Evolutionary conservation across 2,329 filamentous ascomycete genomes (phyloP), one percentile per base, ranked within the genome.

Genomic region (Mycosphaerella arachidis): DNA sequence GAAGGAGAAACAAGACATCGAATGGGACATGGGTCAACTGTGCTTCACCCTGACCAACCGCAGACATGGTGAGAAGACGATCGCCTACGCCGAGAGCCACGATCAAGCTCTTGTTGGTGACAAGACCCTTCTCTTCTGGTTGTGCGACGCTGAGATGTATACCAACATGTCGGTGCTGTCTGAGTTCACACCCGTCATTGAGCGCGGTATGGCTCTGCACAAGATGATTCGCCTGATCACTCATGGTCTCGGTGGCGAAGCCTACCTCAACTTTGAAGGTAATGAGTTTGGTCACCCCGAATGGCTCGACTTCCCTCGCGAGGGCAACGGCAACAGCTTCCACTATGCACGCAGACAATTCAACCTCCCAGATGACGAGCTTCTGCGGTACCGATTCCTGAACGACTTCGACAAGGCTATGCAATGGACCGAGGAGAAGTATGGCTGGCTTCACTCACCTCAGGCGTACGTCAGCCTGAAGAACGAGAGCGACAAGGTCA

Each of bases 251-350:
- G 94, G 94, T 60, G 94, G 94, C 57, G 94, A 99, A 76, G 94
- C 93, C 43, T 99, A 96, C 72, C 88, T 99, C 56, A 99, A 97
- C 79, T 99, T 99, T 69, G 92, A 97, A 78, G 94, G 94, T 62
- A 99, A 99, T 76, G 94, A 99, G 76, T 99, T 99, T 71, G 94
- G 94, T 0, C 94, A 99, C 73, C 94, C 94, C 0, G 94, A 99
- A 76, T 99, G 94, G 94, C 89, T 99, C 43, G 94, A 99, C 75
- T 99, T 99, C 76, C 94, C 94, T 4, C 90, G 94, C 55, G 91
- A 88, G 70, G 94, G 94, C 57, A 74, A 74, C 63, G 62, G 63
- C 62, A 75, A 75, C 66, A 71, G 68, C 61, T 74, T 75, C 66
- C 72, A 75, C 66, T 75, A 75, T 64, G 73, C 73, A 16, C 86